Evolutionary conservation across 2,329 filamentous ascomycete genomes (phyloP), one percentile per base, ranked within the genome.

Genomic region (Trichoderma citrinoviride): DNA sequence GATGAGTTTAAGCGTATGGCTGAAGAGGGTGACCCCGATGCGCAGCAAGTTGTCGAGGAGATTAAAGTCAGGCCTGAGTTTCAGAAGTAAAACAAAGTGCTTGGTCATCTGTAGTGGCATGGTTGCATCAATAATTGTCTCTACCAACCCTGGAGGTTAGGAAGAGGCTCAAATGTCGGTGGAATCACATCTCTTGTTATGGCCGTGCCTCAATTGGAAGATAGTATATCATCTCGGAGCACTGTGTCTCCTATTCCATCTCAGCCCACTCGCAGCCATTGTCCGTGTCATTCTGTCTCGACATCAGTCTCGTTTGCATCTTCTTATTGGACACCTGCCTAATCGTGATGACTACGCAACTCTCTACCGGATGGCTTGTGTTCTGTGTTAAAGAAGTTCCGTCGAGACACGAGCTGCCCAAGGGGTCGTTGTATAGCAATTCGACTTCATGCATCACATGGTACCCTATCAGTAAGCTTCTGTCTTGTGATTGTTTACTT

Each of bases 61-160:
- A 65, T 65, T 19, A 62, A 65, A 15, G 21, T 44, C 7, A 41
- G 64, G 12, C 21, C 64, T 1, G 64, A 65, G 7, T 65, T 65
- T 29, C 64, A 65, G 41, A 62, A 61, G 12, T 65, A 62, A 27
- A 15, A 40, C 4, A 8, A 15, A 33, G 12, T 40, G 5, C 12
- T 29, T 12, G 10, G 19, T 14, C 7, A 15, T 8, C 19, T n/a
- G 14, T 33, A 23, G 0, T 19, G 3, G 3, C 1, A 33, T 17
- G 8, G 15, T 41, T 43, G 15, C 17, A 43, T 21, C 12, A 6
- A 17, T 1, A 23, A 49, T 25, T 12, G 19, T 3, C 5, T 8
- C 7, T 12, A 14, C 46, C 12, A 7, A n/a, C 33, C 25, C 17
- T 54, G 3, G 29, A 19, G 17, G 17, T 15, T 19, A 47, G 4